Evolutionary conservation across 2,329 filamentous ascomycete genomes (phyloP).

Genomic region (Colletotrichum horii): DNA sequence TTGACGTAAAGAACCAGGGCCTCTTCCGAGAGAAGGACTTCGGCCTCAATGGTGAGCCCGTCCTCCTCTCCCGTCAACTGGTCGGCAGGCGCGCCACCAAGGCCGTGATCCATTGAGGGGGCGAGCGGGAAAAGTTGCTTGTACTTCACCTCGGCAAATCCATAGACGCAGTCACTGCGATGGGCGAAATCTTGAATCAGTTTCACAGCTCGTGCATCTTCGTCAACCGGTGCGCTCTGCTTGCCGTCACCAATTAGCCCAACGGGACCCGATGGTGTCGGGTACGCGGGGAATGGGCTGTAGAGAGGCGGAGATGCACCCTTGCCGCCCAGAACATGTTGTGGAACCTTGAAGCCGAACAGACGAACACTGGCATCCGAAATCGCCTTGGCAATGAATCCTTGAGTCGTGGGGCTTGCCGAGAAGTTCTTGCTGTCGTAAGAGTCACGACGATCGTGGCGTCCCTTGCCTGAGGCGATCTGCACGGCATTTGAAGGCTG

Average conservation of each 20-base stretch:
- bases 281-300: constrained; percentile 84
- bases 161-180: constrained; percentile 93
- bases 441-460: constrained; percentile 77
- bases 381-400: constrained; percentile 92
- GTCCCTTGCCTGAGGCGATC: constrained; percentile 69
- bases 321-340: constrained; percentile 60
- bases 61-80: constrained; percentile 66
- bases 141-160: constrained; percentile 98
- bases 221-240: constrained; percentile 68
- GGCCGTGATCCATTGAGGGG: constrained; percentile 75
- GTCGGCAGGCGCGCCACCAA: constrained; percentile 66
- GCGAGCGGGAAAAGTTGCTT: constrained; percentile 92
- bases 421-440: constrained; percentile 76
- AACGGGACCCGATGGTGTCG: constrained; percentile 63
- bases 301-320: constrained; percentile 78
- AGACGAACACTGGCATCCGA: constrained; percentile 85
- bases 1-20: constrained; percentile 96
- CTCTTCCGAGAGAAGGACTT: constrained; percentile 89
- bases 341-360: constrained; percentile 73
- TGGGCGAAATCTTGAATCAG: constrained; percentile 91
- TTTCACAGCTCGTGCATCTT: constrained; percentile 80
- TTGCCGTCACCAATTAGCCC: constrained; percentile 74
- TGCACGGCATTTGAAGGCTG: constrained; percentile 76
- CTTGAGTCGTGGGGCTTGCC: constrained; percentile 78
- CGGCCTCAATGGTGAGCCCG: constrained; percentile 83